Base-by-base conservation (phyloP, 768 basidiomycete species). In the Serendipita indica region DNA sequence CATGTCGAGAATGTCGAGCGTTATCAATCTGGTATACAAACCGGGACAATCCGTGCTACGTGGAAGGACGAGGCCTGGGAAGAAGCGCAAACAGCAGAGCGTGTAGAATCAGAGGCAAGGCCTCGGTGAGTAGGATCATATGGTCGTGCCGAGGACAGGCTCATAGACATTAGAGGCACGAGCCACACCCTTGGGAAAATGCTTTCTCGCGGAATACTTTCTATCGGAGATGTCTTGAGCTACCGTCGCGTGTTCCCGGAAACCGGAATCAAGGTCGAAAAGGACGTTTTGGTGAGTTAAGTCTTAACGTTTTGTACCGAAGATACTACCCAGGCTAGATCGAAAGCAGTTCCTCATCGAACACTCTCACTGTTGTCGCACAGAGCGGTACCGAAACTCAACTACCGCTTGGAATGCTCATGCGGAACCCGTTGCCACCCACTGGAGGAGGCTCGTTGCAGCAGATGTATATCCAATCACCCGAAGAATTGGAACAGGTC, bases 51-150 rank as follows among this genome's bases (percentile, higher is more conserved):
- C 33, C 74, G 78, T 30, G 80, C 75, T 12, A 73, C 77, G 35
- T 82, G 80, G 79, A 83, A 83, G 64, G 81, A 83, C 63, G 78
- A 82, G 33, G 73, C 71, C 33, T 83, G 81, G 81, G 74, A 74
- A 49, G 67, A 66, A 35, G 74, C 76, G 3, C 75, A 79, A 58
- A 41, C 58, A 35, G 22, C 62, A n/a, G 32, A 57, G 35, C 41
- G 37, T 22, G 59, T 60, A 41, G 64, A 65, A 43, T 37, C 22
- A n/a, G 56, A 16, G 43, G 30, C 37, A 54, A 43, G 32, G 57
- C 33, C 6, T 57, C 25, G 33, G 60, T 58, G 49, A 63, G 34
- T 37, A 43, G 56, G 43, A 58, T 60, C 30, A 49, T 41, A 25
- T 18, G 63, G 64, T 14, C 65, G 64, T 34, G 71, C 71, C 37